Conservation (phyloP, 148 eudicot genomes). For the Rhododendron kiyosumense region DNA sequence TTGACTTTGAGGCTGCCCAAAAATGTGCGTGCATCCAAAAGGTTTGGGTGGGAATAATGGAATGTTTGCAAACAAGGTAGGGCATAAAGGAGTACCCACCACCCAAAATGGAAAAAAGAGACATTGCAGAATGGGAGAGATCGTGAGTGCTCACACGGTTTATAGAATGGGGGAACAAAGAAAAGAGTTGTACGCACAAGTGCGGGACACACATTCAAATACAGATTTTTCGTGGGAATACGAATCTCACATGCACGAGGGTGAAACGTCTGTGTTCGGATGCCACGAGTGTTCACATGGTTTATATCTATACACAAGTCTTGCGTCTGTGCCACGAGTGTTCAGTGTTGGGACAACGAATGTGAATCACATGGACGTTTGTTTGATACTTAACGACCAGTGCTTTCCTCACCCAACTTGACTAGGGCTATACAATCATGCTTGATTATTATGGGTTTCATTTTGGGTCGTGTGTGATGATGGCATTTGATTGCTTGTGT, state of each 20-base stretch:
- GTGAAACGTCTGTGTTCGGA: not conserved
- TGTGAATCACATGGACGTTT: not conserved
- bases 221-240: not conserved
- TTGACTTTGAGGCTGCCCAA: conserved; percentile 6
- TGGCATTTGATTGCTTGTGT: not conserved
- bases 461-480: not conserved
- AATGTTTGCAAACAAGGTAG: conserved; percentile 1
- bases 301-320: too few relatives aligned
- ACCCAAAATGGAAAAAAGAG: not conserved
- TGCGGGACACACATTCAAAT: not conserved
- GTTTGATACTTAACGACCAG: not conserved
- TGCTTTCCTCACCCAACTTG: not conserved
- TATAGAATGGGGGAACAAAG: not conserved
- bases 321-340: not conserved
- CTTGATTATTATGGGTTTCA: too few relatives aligned
- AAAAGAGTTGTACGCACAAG: not conserved
- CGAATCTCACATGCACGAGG: not conserved
- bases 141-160: not conserved
- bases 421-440: not conserved
- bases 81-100: not conserved
- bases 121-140: not conserved
- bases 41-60: conserved; percentile 2
- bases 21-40: not conserved
- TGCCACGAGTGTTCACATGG: too few relatives aligned
- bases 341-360: not conserved